Conservation (phyloP, 164 flowering plant genomes). For the Tetrastigma voinierianum region DNA sequence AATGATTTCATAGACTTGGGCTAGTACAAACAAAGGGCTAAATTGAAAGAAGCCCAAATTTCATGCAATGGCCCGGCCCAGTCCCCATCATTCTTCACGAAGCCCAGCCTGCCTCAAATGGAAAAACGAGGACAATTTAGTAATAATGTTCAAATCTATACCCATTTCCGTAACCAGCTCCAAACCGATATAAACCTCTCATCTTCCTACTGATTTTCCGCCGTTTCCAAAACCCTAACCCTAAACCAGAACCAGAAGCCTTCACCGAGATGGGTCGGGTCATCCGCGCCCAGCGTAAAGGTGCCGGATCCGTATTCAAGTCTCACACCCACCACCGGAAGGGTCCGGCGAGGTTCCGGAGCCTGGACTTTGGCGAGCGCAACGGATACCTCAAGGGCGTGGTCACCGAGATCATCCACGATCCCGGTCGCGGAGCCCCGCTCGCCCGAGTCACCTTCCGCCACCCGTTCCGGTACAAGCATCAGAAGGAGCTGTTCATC, state of each 20-base stretch:
- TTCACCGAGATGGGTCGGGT: conserved; percentile 48
- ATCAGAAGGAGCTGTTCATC: conserved; percentile 65
- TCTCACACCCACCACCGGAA: conserved; percentile 74
- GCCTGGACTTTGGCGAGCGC: conserved; percentile 65
- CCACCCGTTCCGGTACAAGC: conserved; percentile 59
- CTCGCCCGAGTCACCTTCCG: conserved; percentile 58
- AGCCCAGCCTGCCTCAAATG: too few species aligned
- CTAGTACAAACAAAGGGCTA: too few species aligned
- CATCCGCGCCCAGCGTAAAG: conserved; percentile 64
- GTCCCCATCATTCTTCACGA: too few species aligned
- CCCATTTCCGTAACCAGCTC: too few species aligned
- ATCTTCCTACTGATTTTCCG: too few species aligned
- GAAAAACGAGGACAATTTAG: too few species aligned
- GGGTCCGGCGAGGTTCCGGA: conserved; percentile 60
- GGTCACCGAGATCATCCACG: conserved; percentile 61
- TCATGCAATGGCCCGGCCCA: too few species aligned
- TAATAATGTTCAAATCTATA: too few species aligned
- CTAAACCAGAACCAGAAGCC: background rate
- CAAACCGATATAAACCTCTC: too few species aligned
- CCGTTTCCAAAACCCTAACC: too few species aligned
- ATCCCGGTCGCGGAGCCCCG: conserved; percentile 71
- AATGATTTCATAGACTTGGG: too few species aligned
- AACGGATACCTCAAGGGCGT: conserved; percentile 65
- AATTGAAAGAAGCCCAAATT: too few species aligned
- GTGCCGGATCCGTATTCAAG: conserved; percentile 61